Evolutionary conservation across 176 grass and related monocot species (phyloP), one percentile per base, ranked within the genome.

Genomic region (Cenchrus americanus): DNA sequence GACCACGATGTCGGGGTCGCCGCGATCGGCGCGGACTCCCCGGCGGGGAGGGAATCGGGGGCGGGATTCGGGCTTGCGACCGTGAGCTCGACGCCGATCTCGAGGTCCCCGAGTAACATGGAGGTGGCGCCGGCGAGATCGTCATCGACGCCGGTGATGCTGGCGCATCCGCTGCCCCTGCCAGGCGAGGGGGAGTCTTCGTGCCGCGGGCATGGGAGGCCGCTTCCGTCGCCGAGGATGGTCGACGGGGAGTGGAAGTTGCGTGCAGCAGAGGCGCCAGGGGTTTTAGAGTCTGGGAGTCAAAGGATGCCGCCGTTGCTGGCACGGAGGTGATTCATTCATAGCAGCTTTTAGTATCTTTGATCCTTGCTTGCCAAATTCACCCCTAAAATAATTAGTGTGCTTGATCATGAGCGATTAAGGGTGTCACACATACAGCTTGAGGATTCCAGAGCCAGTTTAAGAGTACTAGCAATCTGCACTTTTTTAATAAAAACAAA

Each of bases 131-230:
- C 84, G 2, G 69, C 73, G 51, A 82, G 87, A 60, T 89, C 81
- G 50, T 88, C 91, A 48, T 90, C 86, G 79, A 92, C 97, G 30
- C 93, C 90, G 62, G 60, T 94, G 71, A 49, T 64, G 57, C 69
- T 90, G 75, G 70, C 90, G 10, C 85, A 23, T 17, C 87, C 82
- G 5, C 86, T 90, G 75, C 92, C 89, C 47, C 77, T 87, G 47
- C 93, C 93, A 14, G 75, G 76, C 21, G 79, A 69, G 5, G 62
- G 80, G 3, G 85, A 85, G 17, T 68, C 69, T 48, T 13, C 71
- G 8, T 40, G 10, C 70, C 62, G 87, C 14, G 82, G 85, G 4
- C 18, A 69, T 0, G 71, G 93, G 58, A 76, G 64, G 43, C 80
- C 76, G 17, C 75, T 90, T 37, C 93, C 83, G 32, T 88, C 87